These are phyloP conservation scores for Rutidosis leptorrhynchoides DNA, from an alignment of 129 eudicot genomes.

Conservation along the genomic window DNA sequence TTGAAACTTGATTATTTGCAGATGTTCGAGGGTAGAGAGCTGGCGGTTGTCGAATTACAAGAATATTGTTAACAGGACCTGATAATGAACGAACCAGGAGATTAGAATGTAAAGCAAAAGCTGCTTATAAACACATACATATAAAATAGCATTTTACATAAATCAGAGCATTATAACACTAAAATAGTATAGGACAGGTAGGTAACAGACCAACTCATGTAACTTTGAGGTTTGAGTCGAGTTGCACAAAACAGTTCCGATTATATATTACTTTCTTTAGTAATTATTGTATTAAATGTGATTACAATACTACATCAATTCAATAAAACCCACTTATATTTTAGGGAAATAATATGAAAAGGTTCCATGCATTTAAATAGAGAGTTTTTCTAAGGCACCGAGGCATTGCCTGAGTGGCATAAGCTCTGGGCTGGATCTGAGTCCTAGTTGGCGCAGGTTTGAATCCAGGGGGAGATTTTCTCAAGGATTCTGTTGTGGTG, in stretches of 20 bases:
- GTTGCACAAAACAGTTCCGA: background rate
- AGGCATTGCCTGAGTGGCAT: no score
- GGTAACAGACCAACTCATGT: background rate
- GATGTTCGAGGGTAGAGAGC: constrained; percentile 42
- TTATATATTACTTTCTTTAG: background rate
- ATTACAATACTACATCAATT: background rate
- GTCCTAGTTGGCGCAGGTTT: no score
- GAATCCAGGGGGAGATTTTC: no score
- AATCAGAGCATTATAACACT: background rate
- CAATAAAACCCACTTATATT: background rate
- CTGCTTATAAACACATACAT: background rate
- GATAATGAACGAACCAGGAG: constrained; percentile 7
- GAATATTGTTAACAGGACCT: constrained; percentile 82
- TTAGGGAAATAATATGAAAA: background rate
- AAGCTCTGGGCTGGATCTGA: no score
- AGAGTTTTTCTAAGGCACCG: no score
- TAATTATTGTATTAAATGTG: background rate
- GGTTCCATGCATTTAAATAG: background rate
- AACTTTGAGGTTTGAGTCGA: background rate
- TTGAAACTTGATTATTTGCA: constrained; percentile 35
- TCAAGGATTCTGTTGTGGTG: no score
- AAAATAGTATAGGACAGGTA: background rate
- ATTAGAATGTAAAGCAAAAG: constrained; percentile 1
- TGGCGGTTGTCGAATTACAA: constrained; percentile 50
- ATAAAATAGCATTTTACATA: background rate